Evolutionary conservation across 257 asterid species (phyloP), one percentile per base, ranked within the genome.

Genomic region (Anisodus tanguticus): DNA sequence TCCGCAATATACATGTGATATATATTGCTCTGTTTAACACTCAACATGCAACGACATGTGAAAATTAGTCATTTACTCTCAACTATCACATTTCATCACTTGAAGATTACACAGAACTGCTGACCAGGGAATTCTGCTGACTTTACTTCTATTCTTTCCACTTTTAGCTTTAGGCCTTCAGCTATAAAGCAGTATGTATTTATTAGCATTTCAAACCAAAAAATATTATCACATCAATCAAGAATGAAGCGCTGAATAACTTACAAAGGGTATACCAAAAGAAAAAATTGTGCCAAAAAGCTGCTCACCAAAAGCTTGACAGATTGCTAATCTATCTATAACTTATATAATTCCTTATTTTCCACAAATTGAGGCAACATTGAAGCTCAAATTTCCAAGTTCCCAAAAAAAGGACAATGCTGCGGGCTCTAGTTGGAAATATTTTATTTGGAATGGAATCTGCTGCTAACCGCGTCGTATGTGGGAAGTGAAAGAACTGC

Each of bases 401-500:
- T 43, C 68, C 11, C 83, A 59, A 37, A 80, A 51, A 77, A 58
- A 80, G 51, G 55, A 49, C 31, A 64, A 64, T 76, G 53, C 49
- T n/a, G 17, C 19, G 10, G 8, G 71, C 83, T 37, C 81, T 22
- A 22, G 37, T 15, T 19, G 39, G 4, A 57, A 47, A 55, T 22
- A n/a, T 5, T 63, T 89, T 90, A 87, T 45, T 85, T 53, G 47
- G 78, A 87, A 47, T 31, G 87, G 89, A 95, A 90, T 90, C 62
- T 86, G 69, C 86, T 41, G 93, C 90, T 85, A 63, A 95, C 91
- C 0, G 88, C 76, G 5, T 92, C 98, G 17, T 95, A 94, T 89
- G 93, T 92, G 71, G 98, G 97, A 63, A 92, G 88, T 84, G 89
- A 89, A 71, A 89, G 88, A 89, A 92, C 99, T 95, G 99, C 85